phyloP scores from a whole-genome alignment of 768 basidiomycete genomes.

The Collybiopsis luxurians region DNA sequence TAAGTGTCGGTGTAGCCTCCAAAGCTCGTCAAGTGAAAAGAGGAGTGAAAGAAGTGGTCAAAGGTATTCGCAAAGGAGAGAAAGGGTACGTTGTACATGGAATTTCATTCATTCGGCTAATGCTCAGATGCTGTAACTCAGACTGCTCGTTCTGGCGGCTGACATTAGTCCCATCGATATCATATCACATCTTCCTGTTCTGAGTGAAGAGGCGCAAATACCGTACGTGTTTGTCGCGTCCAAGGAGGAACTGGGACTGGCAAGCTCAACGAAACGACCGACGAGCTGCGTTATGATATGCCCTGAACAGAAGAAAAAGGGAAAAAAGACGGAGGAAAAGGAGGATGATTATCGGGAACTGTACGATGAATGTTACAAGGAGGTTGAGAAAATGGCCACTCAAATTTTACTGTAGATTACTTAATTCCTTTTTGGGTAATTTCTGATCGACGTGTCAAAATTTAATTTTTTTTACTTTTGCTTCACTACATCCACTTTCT shows the following conservation, averaged over 20 bases:
- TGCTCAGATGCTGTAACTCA: conserved; percentile 23
- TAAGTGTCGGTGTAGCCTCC: conserved; percentile 56
- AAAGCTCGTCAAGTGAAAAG: conserved; percentile 95
- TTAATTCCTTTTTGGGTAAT: background rate
- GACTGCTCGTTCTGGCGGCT: conserved; percentile 88
- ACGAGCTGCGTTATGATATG: conserved; percentile 98
- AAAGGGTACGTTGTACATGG: conserved; percentile 65
- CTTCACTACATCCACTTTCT: background rate
- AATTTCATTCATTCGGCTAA: background rate
- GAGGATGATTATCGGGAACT: conserved; percentile 86
- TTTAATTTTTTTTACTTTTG: background rate
- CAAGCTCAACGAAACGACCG: conserved; percentile 95
- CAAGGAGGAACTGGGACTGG: conserved; percentile 94
- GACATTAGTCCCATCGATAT: conserved; percentile 99
- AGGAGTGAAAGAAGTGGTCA: conserved; percentile 98
- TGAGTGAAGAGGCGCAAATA: conserved; percentile 91
- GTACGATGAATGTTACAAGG: conserved; percentile 82
- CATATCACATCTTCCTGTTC: conserved; percentile 91
- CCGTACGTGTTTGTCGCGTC: conserved; percentile 89
- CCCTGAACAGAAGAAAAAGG: conserved; percentile 73
- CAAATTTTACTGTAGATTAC: conserved; percentile 38
- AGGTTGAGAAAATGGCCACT: conserved; percentile 80
- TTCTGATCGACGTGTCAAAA: background rate
- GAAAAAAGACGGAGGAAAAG: conserved; percentile 56
- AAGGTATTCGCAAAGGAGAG: conserved; percentile 95